Conservation (phyloP, 768 basidiomycete genomes). For the Lactarius akahatsu region DNA sequence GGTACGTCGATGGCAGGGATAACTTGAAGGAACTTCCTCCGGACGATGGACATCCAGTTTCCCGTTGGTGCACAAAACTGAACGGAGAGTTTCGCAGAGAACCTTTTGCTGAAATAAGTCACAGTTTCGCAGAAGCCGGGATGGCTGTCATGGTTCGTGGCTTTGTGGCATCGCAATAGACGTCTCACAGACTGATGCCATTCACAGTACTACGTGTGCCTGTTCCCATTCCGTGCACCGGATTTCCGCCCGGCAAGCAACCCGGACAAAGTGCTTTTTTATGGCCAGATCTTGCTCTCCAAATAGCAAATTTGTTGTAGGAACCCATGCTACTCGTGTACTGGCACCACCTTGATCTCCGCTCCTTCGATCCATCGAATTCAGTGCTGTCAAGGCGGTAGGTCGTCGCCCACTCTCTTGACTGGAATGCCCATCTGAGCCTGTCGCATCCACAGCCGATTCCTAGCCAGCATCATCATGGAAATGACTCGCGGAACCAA, state of each 20-base stretch:
- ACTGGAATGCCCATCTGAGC: neutral
- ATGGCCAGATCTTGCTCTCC: slow-evolving; percentile 3
- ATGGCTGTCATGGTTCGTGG: slow-evolving; percentile 21
- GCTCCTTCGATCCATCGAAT: neutral
- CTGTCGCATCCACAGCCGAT: neutral
- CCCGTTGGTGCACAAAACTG: slow-evolving; percentile 18
- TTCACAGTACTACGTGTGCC: slow-evolving; percentile 13
- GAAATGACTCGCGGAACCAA: neutral
- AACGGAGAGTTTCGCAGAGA: slow-evolving; percentile 9
- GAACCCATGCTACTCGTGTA: neutral
- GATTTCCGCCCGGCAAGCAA: neutral
- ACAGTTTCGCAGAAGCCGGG: slow-evolving; percentile 12
- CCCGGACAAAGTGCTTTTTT: slow-evolving; percentile 2
- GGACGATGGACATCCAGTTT: neutral
- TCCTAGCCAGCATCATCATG: neutral
- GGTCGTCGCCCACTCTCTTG: neutral
- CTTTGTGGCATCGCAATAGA: neutral
- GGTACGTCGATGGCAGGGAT: slow-evolving; percentile 5
- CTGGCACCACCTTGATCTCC: neutral
- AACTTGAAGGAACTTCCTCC: neutral
- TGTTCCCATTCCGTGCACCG: slow-evolving; percentile 9
- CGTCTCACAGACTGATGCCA: neutral
- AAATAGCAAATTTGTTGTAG: neutral
- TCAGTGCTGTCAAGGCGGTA: neutral
- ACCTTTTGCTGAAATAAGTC: neutral